A percentile compares a stretch with the other conserved stretches of the same genome.
Evolutionary conservation across 2,329 filamentous ascomycete species (phyloP).

Genomic region (Dendrostoma leiphaemia): DNA sequence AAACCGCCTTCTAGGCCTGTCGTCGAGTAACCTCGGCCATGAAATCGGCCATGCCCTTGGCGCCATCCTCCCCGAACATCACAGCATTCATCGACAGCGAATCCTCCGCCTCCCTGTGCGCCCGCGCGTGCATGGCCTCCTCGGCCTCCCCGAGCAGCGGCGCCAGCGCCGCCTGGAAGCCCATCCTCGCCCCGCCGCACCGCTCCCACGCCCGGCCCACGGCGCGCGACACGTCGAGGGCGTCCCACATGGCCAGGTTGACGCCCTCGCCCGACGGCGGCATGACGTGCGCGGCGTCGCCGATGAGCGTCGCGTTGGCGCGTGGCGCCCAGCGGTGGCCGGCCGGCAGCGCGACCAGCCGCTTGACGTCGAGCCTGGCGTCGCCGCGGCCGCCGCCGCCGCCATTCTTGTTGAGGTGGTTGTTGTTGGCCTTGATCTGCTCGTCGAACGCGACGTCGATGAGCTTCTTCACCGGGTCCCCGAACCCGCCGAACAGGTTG

Average conservation of each 20-base stretch:
- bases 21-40: neutral
- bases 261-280: conserved; percentile 52
- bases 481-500: conserved; percentile 27
- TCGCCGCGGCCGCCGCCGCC: conserved; percentile 4
- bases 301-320: conserved; percentile 46
- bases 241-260: conserved; percentile 51
- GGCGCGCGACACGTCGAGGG: conserved; percentile 39
- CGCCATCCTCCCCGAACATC: conserved; percentile 20
- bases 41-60: conserved; percentile 6
- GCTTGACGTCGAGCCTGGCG: conserved; percentile 22
- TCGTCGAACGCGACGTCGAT: conserved; percentile 28
- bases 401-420: no score
- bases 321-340: conserved; percentile 39
- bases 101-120: conserved; percentile 13
- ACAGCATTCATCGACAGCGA: conserved; percentile 11
- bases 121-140: conserved; percentile 18
- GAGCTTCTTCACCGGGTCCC: conserved; percentile 25
- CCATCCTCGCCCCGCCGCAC: neutral
- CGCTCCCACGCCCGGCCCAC: conserved; percentile 21
- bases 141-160: conserved; percentile 25
- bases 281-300: conserved; percentile 55
- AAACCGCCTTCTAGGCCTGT: neutral
- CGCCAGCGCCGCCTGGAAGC: conserved; percentile 20
- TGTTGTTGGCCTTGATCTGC: conserved; percentile 19
- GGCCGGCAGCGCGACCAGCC: conserved; percentile 40